These are phyloP conservation scores for Kwoniella newhampshirensis DNA, from an alignment of 768 basidiomycete species.

Conservation along the genomic window DNA sequence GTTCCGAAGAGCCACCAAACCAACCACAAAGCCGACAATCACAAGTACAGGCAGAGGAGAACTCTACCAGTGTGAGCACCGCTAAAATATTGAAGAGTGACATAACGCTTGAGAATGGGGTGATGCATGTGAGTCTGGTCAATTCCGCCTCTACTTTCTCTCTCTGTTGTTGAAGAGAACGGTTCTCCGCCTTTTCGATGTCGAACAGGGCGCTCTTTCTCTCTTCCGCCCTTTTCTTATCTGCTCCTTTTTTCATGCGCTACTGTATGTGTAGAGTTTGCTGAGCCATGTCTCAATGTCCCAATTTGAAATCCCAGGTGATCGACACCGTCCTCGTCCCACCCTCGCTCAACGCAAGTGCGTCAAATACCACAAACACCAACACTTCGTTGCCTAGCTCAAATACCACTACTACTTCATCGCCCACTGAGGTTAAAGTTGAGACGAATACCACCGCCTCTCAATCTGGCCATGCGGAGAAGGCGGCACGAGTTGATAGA, in stretches of 20 bases:
- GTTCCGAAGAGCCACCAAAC: no score
- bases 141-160: no score
- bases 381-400: background rate
- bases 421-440: background rate
- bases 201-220: no score
- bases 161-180: background rate
- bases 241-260: conserved; percentile 2
- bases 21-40: no score
- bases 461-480: no score
- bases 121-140: conserved; percentile 41
- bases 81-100: conserved; percentile 37
- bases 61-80: no score
- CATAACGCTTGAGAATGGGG: conserved; percentile 41
- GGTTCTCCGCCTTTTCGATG: background rate
- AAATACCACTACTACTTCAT: background rate
- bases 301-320: conserved; percentile 16
- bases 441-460: no score
- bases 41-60: no score
- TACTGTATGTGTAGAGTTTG: background rate
- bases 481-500: no score
- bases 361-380: background rate
- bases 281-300: background rate
- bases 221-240: no score
- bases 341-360: background rate
- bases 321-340: conserved; percentile 30